These are phyloP conservation scores for Phytophthora idaei DNA, from an alignment of 352 stramenopile species.

Conservation along the genomic window DNA sequence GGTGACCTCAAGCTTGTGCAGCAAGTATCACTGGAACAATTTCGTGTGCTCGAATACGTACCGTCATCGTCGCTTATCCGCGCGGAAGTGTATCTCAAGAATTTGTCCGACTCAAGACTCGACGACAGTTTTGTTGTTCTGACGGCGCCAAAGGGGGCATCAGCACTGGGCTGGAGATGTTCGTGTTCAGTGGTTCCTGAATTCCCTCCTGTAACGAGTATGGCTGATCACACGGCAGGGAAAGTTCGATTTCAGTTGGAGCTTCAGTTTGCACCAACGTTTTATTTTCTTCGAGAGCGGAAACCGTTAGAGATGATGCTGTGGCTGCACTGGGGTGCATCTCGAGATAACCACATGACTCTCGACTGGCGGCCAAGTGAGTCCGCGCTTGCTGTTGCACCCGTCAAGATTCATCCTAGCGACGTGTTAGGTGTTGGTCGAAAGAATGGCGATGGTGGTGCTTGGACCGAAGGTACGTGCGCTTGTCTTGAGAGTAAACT, in stretches of 20 bases:
- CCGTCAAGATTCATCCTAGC: conserved; percentile 25
- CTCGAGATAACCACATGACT: conserved; percentile 1
- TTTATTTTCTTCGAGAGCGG: conserved; percentile 30
- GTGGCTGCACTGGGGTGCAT: conserved; percentile 38
- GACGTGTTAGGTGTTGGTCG: conserved; percentile 14
- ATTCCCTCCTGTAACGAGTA: conserved; percentile 11
- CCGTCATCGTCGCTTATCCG: conserved; percentile 41
- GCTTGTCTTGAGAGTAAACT: conserved; percentile 1
- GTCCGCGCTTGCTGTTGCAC: conserved; percentile 24
- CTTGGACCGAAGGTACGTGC: conserved; percentile 23
- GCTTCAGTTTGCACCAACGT: conserved; percentile 32
- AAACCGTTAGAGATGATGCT: conserved; percentile 27
- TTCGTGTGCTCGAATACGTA: conserved; percentile 44
- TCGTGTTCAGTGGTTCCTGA: conserved; percentile 30
- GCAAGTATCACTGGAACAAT: conserved; percentile 37
- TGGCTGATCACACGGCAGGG: neutral
- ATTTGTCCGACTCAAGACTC: conserved; percentile 26
- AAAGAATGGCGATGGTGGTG: neutral
- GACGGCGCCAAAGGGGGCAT: conserved; percentile 10
- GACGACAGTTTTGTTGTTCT: conserved; percentile 37
- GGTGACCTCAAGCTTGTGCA: conserved; percentile 12
- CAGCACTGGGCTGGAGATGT: conserved; percentile 24
- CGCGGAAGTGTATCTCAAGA: conserved; percentile 38
- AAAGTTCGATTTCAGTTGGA: conserved; percentile 32
- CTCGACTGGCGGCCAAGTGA: conserved; percentile 5